phyloP scores from a whole-genome alignment of 805 yeast species.

The Blastobotrys peoriensis region DNA sequence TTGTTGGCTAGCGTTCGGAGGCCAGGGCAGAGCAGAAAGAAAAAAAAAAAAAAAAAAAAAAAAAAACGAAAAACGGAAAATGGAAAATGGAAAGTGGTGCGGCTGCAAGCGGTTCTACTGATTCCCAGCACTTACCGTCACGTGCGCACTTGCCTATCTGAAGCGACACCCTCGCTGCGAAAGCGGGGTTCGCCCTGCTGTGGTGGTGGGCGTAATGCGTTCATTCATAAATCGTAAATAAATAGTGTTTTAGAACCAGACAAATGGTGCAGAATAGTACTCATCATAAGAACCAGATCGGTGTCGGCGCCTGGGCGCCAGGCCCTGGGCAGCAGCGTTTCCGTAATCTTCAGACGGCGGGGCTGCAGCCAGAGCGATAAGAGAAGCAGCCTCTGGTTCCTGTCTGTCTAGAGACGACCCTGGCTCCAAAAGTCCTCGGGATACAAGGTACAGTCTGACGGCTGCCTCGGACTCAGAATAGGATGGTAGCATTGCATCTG shows the following conservation, averaged over 20 bases:
- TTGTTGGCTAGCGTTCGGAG: too few relatives aligned
- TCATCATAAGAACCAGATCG: not conserved
- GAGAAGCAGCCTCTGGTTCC: not conserved
- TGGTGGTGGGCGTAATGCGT: too few relatives aligned
- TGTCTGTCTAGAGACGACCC: constrained; percentile 3
- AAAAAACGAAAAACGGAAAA: too few relatives aligned
- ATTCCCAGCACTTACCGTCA: too few relatives aligned
- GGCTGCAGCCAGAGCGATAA: not conserved
- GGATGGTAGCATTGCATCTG: constrained; percentile 19
- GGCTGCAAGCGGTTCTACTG: too few relatives aligned
- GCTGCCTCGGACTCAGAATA: constrained; percentile 22
- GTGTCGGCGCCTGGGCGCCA: not conserved
- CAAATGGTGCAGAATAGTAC: not conserved
- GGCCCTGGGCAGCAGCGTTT: not conserved
- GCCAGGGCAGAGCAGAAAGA: too few relatives aligned
- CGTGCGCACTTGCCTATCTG: too few relatives aligned
- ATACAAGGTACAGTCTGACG: constrained; percentile 13
- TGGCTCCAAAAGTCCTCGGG: constrained; percentile 1
- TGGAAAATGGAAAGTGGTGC: too few relatives aligned
- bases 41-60: too few relatives aligned
- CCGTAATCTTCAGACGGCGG: not conserved
- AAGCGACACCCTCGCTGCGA: too few relatives aligned
- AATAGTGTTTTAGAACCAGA: not conserved
- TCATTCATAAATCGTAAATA: too few relatives aligned
- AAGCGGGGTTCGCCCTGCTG: too few relatives aligned